These are phyloP conservation scores for Coemansia brasiliensis DNA, from an alignment of 192 early-diverging fungal species.

Conservation along the genomic window DNA sequence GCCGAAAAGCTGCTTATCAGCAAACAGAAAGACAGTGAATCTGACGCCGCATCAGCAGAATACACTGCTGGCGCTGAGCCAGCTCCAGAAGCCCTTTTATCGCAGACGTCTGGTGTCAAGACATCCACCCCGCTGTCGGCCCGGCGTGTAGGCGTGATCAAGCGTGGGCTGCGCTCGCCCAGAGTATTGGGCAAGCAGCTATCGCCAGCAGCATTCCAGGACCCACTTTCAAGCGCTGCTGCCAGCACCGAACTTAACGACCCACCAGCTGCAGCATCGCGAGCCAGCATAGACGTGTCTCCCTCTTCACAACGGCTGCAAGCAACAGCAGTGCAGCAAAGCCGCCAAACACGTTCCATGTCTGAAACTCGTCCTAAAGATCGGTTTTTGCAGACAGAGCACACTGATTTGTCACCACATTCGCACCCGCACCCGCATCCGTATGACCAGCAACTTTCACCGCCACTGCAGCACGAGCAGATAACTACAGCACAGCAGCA, in stretches of 20 bases:
- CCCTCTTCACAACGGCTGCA: constrained; percentile 5
- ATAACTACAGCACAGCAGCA: constrained; percentile 30
- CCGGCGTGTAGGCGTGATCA: constrained; percentile 45
- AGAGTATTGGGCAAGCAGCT: constrained; percentile 45
- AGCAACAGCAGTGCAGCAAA: constrained; percentile 2
- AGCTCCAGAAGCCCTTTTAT: neutral
- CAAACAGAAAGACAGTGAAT: neutral
- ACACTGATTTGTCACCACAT: constrained; percentile 1
- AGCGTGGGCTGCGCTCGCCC: constrained; percentile 47
- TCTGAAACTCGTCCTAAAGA: constrained; percentile 24
- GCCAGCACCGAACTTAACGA: constrained; percentile 8
- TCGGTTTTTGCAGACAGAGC: neutral
- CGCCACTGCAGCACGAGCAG: constrained; percentile 44
- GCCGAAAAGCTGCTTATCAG: constrained; percentile 13
- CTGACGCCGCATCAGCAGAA: neutral
- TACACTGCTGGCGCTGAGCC: neutral
- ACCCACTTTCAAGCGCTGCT: constrained; percentile 47
- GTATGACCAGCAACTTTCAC: constrained; percentile 54
- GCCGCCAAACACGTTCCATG: constrained; percentile 45
- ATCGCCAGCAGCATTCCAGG: constrained; percentile 38
- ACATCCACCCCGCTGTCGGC: constrained; percentile 29
- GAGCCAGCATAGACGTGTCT: constrained; percentile 36
- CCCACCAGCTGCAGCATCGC: neutral
- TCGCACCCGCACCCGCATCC: constrained; percentile 29
- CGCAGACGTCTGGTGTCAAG: constrained; percentile 3